phyloP scores from a whole-genome alignment of 768 basidiomycete genomes.

The Hygrophorus pudorinus region DNA sequence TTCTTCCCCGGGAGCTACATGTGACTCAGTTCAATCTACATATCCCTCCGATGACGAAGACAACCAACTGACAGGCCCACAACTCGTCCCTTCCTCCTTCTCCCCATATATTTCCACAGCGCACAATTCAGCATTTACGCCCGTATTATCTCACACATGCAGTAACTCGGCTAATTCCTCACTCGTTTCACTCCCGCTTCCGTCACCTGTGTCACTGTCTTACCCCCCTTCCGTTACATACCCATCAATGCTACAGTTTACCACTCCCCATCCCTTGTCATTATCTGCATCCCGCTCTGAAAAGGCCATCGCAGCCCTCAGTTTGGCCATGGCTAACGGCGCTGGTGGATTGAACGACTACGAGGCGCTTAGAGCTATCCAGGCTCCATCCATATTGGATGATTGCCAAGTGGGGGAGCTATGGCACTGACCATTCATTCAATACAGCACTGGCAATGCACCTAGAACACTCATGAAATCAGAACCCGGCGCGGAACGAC shows the following conservation, averaged over 20 bases:
- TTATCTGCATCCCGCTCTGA: constrained; percentile 38
- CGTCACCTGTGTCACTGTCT: constrained; percentile 9
- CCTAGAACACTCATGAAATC: constrained; percentile 1
- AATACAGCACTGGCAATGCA: background rate
- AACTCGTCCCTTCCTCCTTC: constrained; percentile 3
- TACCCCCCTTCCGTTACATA: background rate
- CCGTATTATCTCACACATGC: constrained; percentile 25
- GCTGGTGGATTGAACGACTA: constrained; percentile 54
- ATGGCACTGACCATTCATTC: constrained; percentile 27
- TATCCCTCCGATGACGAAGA: constrained; percentile 27
- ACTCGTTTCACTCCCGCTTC: constrained; percentile 24
- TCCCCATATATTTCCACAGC: constrained; percentile 9
- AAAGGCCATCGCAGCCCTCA: constrained; percentile 50
- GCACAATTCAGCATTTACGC: constrained; percentile 14
- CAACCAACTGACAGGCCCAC: constrained; percentile 1
- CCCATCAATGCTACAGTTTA: constrained; percentile 2
- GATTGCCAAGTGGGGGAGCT: constrained; percentile 46
- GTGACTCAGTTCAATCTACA: constrained; percentile 17
- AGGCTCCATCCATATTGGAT: constrained; percentile 23
- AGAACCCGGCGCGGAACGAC: background rate
- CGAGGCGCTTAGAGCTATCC: constrained; percentile 31
- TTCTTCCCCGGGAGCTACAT: constrained; percentile 21
- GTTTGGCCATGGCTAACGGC: constrained; percentile 53
- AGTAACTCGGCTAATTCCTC: constrained; percentile 31
- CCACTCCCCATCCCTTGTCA: constrained; percentile 9